Evolutionary conservation across 148 eudicot species (phyloP), one percentile per base, ranked within the genome.

Genomic region (Chenopodium quinoa): DNA sequence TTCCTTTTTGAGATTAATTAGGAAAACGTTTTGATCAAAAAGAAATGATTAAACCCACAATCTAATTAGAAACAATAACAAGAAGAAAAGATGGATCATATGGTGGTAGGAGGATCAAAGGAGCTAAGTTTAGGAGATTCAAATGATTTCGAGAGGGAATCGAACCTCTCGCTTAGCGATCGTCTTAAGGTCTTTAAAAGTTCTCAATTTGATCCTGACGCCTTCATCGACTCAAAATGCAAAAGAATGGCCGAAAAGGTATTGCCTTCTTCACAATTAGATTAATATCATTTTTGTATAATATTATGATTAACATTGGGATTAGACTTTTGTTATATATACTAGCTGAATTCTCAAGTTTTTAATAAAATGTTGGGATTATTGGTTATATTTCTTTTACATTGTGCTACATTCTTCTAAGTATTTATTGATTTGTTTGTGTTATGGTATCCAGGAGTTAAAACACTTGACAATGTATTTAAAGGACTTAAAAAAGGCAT

Each of bases 231-330:
- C 79, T 87, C 80, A 29, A 91, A 90, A 89, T 93, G 98, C 77
- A 88, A 78, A 1, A 85, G 77, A 71, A 87, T 94, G 90, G 83
- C 89, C 82, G 97, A 96, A 84, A 96, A 91, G 98, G 99, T 91
- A 13, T 25, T 22, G 3, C 46, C 22, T 71, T 70, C 5, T 4
- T 40, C 5, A 40, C 7, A 40, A 6, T 6, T 40, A 40, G 7
- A 40, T 40, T 40, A 31, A 31, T 4, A 40, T 40, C 1, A 40
- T 40, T 20, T 34, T 34, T 75, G 17, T 17, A 54, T 27, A 29
- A 31, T 67, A 0, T 29, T 7, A 27, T 67, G 31, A 23, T 34
- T 11, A 67, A 67, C 1, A 22, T 22, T 20, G 11, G 14, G 37
- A 31, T 67, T 50, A 2, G 54, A 50, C 54, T 9, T 11, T 12